These are phyloP conservation scores for Epichloe sylvatica DNA, from an alignment of 2,329 filamentous ascomycete genomes.

Conservation along the genomic window DNA sequence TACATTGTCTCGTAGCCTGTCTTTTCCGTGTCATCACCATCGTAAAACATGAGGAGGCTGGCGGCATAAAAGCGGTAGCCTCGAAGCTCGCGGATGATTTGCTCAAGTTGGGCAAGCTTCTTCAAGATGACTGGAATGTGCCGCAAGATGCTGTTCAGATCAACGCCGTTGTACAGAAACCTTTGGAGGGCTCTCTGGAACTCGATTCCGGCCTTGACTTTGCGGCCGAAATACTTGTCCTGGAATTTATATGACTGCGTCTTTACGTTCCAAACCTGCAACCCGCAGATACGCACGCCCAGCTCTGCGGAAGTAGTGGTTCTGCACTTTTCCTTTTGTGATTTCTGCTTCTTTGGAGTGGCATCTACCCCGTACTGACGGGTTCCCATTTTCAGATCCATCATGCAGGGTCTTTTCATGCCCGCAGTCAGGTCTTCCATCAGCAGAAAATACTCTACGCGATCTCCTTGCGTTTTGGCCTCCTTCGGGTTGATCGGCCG, in stretches of 20 bases:
- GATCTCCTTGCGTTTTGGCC: slow-evolving; percentile 35
- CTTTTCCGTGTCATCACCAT: slow-evolving; percentile 54
- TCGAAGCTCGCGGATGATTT: slow-evolving; percentile 63
- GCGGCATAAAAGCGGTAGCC: slow-evolving; percentile 94
- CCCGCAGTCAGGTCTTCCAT: slow-evolving; percentile 90
- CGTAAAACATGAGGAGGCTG: slow-evolving; percentile 89
- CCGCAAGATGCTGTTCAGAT: slow-evolving; percentile 62
- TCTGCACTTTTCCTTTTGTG: slow-evolving; percentile 84
- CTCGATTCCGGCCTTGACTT: slow-evolving; percentile 72
- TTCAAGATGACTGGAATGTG: slow-evolving; percentile 80
- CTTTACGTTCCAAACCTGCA: slow-evolving; percentile 88
- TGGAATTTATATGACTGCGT: slow-evolving; percentile 82
- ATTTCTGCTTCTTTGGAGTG: slow-evolving; percentile 78
- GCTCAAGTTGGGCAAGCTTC: slow-evolving; percentile 70
- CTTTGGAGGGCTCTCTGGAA: slow-evolving; percentile 79
- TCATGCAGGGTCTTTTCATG: slow-evolving; percentile 92
- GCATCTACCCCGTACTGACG: slow-evolving; percentile 93
- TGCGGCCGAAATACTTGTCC: slow-evolving; percentile 93
- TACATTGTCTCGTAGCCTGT: slow-evolving; percentile 35
- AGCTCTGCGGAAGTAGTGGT: slow-evolving; percentile 83
- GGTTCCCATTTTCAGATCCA: slow-evolving; percentile 98
- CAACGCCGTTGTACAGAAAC: slow-evolving; percentile 83
- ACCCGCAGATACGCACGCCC: slow-evolving; percentile 83
- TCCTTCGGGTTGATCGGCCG: slow-evolving; percentile 57
- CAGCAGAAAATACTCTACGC: slow-evolving; percentile 84